phyloP scores from a whole-genome alignment of 805 yeast species.

The Candida xyloterini region DNA sequence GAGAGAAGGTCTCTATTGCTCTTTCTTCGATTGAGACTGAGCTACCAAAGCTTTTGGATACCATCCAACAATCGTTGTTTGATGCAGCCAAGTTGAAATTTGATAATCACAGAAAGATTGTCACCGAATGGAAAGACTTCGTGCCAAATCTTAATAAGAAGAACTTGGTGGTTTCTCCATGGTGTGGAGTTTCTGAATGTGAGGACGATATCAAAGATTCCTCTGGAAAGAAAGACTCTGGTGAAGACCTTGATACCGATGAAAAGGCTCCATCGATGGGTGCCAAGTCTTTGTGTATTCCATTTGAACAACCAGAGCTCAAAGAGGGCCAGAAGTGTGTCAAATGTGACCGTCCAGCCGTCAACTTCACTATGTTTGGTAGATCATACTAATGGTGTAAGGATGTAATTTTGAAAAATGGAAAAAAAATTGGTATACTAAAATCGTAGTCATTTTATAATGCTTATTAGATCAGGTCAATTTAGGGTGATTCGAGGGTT shows the following conservation, averaged over 20 bases:
- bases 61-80: conserved; percentile 74
- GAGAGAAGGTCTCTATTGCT: conserved; percentile 66
- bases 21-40: conserved; percentile 61
- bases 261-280: conserved; percentile 99
- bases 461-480: background rate
- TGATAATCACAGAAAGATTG: conserved; percentile 79
- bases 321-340: conserved; percentile 81
- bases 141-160: conserved; percentile 89
- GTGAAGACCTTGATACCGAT: conserved; percentile 85
- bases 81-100: conserved; percentile 75
- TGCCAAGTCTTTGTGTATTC: conserved; percentile 97
- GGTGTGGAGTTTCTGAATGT: conserved; percentile 95
- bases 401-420: conserved; percentile 3
- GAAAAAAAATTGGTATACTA: background rate
- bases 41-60: conserved; percentile 75
- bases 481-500: background rate
- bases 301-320: conserved; percentile 85
- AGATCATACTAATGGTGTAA: conserved; percentile 68
- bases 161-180: conserved; percentile 89
- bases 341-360: conserved; percentile 73
- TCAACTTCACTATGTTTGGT: conserved; percentile 91
- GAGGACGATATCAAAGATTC: conserved; percentile 96
- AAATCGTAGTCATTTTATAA: background rate
- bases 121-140: conserved; percentile 85
- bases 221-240: conserved; percentile 73